Evolutionary conservation across 805 yeast species (phyloP), one percentile per base, ranked within the genome.

Genomic region (Spencermartinsiella europaea): DNA sequence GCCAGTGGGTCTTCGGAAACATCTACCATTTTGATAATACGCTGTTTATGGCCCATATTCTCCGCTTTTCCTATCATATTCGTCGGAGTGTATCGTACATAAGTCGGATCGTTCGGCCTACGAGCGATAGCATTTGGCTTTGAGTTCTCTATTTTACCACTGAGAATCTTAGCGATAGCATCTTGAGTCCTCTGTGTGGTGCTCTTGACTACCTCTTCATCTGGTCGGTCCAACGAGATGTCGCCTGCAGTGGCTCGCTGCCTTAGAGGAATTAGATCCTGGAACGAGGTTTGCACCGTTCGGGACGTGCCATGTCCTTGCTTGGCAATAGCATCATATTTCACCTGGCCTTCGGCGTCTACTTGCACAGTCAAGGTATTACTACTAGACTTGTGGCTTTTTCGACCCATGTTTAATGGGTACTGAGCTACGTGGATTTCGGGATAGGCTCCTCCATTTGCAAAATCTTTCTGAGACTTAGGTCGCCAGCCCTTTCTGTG

Each of bases 1-100:
- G 86, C 79, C 75, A 90, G 74, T 0, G 98, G 98, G 66, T 91
- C 98, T 40, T 75, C 73, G 50, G 80, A 75, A 38, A 71, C 75
- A 45, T 82, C 86, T 12, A 80, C 79, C 37, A 90, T 79, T 56
- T 80, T 80, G 21, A 89, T 74, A 3, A 74, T 67, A 47, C 86
- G 65, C 48, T 69, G 70, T 37, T 58, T 60, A 4, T 52, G 55
- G 12, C 58, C 58, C 3, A 56, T 44, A 3, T 58, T 52, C 15
- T 51, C 42, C 8, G 52, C 53, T 15, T 61, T 65, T 7, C 67
- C 61, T 21, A 68, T 53, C 16, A 66, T 59, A 39, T 68, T 66
- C 14, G 38, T 14, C 1, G 76, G 75, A 1, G 73, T 72, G 57
- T 71, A 76, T 37, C 71, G 66, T 28, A 74, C 65, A 54, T 66